Evolutionary conservation across 116 monocot genomes (phyloP), one percentile per base, ranked within the genome.

Genomic region (Zostera marina): DNA sequence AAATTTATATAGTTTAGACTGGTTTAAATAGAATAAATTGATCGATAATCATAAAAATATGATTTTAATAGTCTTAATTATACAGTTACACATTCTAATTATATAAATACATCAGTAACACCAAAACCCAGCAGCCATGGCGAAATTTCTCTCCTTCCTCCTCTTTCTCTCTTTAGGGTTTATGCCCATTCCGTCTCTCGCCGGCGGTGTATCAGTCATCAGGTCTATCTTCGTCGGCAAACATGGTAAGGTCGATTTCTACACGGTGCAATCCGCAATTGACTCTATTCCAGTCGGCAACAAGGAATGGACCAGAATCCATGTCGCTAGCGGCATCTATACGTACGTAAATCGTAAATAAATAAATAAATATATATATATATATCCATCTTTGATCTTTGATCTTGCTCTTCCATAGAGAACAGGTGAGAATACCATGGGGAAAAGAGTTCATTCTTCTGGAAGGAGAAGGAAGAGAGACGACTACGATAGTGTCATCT

Each of bases 401-500:
- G 24, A 14, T 32, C 4, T 13, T 14, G 5, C 13, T 14, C n/a
- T 53, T 6, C 0, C 10, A 8, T 19, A 78, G 70, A 46, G 73
- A 76, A 48, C 66, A 73, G 49, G 70, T 79, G n/a, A 41, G 11
- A 3, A 64, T 79, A 45, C 16, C 59, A 3, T 0, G 0, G 0
- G 22, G 44, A 16, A 74, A 74, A 20, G 54, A 23, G 13, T 71
- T 74, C 22, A 26, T 79, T 2, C 12, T 70, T 9, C 21, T 79
- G 3, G 67, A 79, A 66, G 74, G 79, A 2, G 74, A 73, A 17
- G 79, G 74, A 17, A 24, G 8, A 7, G 16, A n/a, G 9, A 2
- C 11, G 0, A 74, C 79, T 9, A 38, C 21, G 24, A 55, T 79
- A 13, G 61, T 70, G 52, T 70, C 66, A 13, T 47, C 3, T 47